These are phyloP conservation scores for Ogataea nitratoaversa DNA, from an alignment of 805 yeast genomes.

Conservation along the genomic window DNA sequence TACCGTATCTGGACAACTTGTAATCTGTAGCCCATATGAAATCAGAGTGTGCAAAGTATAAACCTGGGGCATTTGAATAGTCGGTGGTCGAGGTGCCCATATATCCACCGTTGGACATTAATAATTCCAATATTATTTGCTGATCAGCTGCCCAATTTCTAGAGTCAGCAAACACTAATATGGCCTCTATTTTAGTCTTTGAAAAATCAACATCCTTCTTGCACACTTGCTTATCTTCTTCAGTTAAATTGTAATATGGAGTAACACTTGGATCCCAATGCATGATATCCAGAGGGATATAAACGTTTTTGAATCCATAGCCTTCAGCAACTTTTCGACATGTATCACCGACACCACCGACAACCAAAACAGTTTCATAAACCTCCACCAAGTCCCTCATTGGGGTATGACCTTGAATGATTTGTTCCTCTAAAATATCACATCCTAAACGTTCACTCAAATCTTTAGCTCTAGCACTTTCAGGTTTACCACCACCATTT, in stretches of 20 bases:
- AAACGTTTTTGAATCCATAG: constrained; percentile 81
- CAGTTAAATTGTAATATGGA: constrained; percentile 76
- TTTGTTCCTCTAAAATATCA: constrained; percentile 68
- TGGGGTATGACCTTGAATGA: constrained; percentile 92
- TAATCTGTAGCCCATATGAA: constrained; percentile 92
- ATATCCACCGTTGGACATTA: constrained; percentile 70
- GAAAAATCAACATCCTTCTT: constrained; percentile 60
- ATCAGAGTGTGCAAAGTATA: constrained; percentile 88
- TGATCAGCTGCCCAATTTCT: constrained; percentile 93
- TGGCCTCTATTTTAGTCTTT: constrained; percentile 67
- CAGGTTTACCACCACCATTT: constrained; percentile 90
- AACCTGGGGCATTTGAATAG: constrained; percentile 72
- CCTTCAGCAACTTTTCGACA: constrained; percentile 79
- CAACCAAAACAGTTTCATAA: constrained; percentile 73
- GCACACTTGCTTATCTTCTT: constrained; percentile 58
- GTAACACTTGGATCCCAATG: constrained; percentile 84
- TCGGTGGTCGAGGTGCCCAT: constrained; percentile 79
- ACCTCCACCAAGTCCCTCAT: constrained; percentile 74
- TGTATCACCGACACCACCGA: constrained; percentile 84
- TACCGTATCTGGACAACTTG: constrained; percentile 77
- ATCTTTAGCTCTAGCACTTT: constrained; percentile 67
- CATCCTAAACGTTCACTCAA: constrained; percentile 56
- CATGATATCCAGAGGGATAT: constrained; percentile 76
- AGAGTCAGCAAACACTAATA: constrained; percentile 86
- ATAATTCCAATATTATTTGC: constrained; percentile 79